phyloP scores from a whole-genome alignment of 768 basidiomycete species.

The Suillus occidentalis region DNA sequence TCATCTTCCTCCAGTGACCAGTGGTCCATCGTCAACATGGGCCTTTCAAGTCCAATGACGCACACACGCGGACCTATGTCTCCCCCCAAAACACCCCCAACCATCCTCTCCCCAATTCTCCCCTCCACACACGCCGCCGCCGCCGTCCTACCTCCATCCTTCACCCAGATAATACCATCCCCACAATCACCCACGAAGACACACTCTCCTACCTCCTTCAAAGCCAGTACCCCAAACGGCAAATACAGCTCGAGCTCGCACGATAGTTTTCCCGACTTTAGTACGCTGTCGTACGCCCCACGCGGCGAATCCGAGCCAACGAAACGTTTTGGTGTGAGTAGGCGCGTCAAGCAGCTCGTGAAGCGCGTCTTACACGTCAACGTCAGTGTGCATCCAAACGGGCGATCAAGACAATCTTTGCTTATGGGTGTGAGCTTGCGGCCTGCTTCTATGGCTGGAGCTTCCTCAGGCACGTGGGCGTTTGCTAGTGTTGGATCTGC shows the following conservation, averaged over 20 bases:
- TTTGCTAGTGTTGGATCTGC: constrained; percentile 16
- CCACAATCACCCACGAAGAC: constrained; percentile 1
- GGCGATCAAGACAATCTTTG: constrained; percentile 7
- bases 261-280: constrained; percentile 18
- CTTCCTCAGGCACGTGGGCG: constrained; percentile 21
- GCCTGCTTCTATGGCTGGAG: neutral
- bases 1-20: constrained; percentile 23
- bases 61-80: neutral
- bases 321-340: constrained; percentile 17
- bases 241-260: constrained; percentile 3
- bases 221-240: constrained; percentile 3
- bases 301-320: constrained; percentile 5
- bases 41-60: constrained; percentile 13
- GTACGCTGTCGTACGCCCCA: constrained; percentile 10
- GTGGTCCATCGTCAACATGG: constrained; percentile 28
- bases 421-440: constrained; percentile 6
- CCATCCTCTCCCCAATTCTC: neutral
- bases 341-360: constrained; percentile 24
- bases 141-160: neutral
- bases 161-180: constrained; percentile 10
- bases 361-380: constrained; percentile 19
- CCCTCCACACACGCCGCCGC: neutral
- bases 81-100: constrained; percentile 15
- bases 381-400: constrained; percentile 3
- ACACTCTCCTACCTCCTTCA: neutral